Evolutionary conservation across 2,329 filamentous ascomycete genomes (phyloP), one percentile per base, ranked within the genome.

Genomic region (Xylaria sp.): DNA sequence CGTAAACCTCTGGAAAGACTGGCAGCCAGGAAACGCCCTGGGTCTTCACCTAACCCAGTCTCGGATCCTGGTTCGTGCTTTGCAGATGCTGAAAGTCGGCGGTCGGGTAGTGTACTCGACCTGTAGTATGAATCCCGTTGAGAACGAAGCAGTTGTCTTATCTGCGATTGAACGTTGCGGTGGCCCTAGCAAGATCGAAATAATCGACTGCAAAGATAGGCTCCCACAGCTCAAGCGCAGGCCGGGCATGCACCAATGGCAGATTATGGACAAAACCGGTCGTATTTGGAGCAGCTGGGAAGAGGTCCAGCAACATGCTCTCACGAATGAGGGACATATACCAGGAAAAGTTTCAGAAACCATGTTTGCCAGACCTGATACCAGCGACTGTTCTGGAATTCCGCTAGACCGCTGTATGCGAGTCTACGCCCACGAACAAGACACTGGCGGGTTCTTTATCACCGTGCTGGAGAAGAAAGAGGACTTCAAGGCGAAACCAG

Each of bases 401-500:
- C 92, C 92, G 16, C 81, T 97, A 17, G 90, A 97, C 66, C 85
- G 89, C 56, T 97, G 93, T 74, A 92, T 97, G 82, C 85, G 94
- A 58, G 87, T 99, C 6, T 99, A 97, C 71, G 90, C 92, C 29
- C 94, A 99, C 72, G 82, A 92, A 69, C 94, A 99, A 74, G 92
- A 99, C 66, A 99, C 94, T 2, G 94, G 94, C 51, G 93, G 89
- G 19, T 99, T 99, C 80, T 99, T 99, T 77, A 97, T 99, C 69
- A 89, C 92, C 0, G 92, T 97, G 0, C 76, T 99, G 17, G 90
- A 97, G 77, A 99, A 99, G 81, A 87, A 88, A 70, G 83, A 85
- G 21, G 94, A 97, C 62, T 92, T 96, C 71, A 89, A 83, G 70
- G 88, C 87, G 7, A 89, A 83, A 71, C 86, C 87, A 19, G 90